Evolutionary conservation across 768 basidiomycete genomes (phyloP), one percentile per base, ranked within the genome.

Genomic region (Podaxis rugospora): DNA sequence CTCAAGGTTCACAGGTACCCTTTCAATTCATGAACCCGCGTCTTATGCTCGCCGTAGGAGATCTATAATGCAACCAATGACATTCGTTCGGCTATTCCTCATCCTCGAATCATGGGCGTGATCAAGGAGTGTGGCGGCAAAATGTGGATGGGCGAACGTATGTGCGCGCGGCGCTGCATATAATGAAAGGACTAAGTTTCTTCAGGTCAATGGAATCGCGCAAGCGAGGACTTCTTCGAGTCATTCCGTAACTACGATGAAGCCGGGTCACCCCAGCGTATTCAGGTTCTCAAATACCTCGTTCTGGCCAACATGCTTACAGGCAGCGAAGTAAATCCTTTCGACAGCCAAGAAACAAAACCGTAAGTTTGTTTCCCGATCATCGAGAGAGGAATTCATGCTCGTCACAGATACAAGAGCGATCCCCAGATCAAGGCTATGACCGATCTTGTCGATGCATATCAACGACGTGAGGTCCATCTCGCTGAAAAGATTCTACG

Each of bases 81-180:
- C 47, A 92, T 99, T 55, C 90, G 93, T 23, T 95, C 93, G 6
- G 97, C 97, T 9, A 98, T 99, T 63, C 95, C 97, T 14, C 97
- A 98, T 76, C 97, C 97, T 9, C 85, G 94, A 32, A 98, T 98
- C 69, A 95, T 98, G 90, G 97, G 96, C 46, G 93, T 98, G 55
- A 98, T 99, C 76, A 93, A 95, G 70, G 97, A 99, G 74, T 98
- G 96, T 66, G 97, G 97, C 14, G 97, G 97, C 2, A 99, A 99
- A 76, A 99, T 99, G 97, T 98, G 97, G 95, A 98, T 99, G 97
- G 94, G 93, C 61, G 97, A 98, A 81, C 91, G 96, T 90, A 73
- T 3, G 66, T 51, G 5, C 32, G 40, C 40, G 36, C 44, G 7
- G 25, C 14, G 21, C 18, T 44, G 2, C 5, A 5, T 18, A 16